Percentiles rank a stretch among this genome's conserved stretches.
These are phyloP conservation scores for Epichloe bromicola DNA, from an alignment of 2,329 filamentous ascomycete species.

Conservation along the genomic window DNA sequence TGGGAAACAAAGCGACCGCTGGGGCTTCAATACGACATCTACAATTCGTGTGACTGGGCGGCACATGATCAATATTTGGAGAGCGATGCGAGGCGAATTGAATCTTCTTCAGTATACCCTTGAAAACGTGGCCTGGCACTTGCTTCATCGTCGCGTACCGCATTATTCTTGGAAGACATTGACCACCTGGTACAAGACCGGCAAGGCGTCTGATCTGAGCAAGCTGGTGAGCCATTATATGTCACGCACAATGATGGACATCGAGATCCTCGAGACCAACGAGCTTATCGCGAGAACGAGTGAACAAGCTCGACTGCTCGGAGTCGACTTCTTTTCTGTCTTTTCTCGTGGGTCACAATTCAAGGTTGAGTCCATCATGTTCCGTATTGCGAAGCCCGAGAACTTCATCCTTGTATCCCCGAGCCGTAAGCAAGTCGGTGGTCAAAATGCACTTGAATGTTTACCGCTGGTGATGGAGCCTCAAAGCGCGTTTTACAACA, in stretches of 20 bases:
- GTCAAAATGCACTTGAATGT: slow-evolving; percentile 89
- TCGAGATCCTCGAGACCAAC: slow-evolving; percentile 85
- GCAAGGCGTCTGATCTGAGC: slow-evolving; percentile 52
- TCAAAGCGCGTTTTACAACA: slow-evolving; percentile 85
- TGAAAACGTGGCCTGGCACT: slow-evolving; percentile 88
- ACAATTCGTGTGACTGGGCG: slow-evolving; percentile 86
- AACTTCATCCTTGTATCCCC: slow-evolving; percentile 86
- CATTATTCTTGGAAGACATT: slow-evolving; percentile 72
- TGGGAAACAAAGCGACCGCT: slow-evolving; percentile 74
- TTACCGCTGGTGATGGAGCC: slow-evolving; percentile 95
- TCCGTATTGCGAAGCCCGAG: slow-evolving; percentile 93
- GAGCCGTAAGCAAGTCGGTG: slow-evolving; percentile 79
- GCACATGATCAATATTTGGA: slow-evolving; percentile 95
- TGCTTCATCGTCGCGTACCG: slow-evolving; percentile 76
- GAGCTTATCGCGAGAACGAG: slow-evolving; percentile 81
- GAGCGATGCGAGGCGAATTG: slow-evolving; percentile 86
- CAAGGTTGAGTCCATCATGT: slow-evolving; percentile 98
- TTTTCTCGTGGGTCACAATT: slow-evolving; percentile 92
- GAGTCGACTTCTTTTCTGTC: slow-evolving; percentile 94
- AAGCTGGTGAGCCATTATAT: slow-evolving; percentile 71
- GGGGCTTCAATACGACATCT: slow-evolving; percentile 90
- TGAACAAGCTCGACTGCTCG: slow-evolving; percentile 84
- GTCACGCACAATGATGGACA: slow-evolving; percentile 61
- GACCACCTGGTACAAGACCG: slow-evolving; percentile 68
- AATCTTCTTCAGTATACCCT: slow-evolving; percentile 89